A percentile compares a stretch with the other conserved stretches of the same genome.
phyloP scores from a whole-genome alignment of 495 filamentous ascomycete genomes.

The Hypoxylon cercidicola region DNA sequence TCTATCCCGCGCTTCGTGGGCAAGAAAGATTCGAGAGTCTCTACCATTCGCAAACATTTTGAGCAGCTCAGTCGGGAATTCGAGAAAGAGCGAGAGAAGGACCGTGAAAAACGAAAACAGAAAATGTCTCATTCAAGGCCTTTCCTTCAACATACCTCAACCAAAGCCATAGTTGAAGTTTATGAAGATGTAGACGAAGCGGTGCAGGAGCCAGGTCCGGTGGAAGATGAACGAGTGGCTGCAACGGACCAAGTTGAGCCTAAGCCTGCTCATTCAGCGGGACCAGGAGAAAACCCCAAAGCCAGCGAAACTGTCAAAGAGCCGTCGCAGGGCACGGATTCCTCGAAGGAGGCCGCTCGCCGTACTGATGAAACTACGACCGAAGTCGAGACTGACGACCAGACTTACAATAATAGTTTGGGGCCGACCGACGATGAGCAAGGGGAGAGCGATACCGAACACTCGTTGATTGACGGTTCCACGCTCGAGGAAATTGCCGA shows the following conservation, averaged over 20 bases:
- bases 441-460: slow-evolving; percentile 77
- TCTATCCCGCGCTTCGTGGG: slow-evolving; percentile 88
- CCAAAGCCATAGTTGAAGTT: slow-evolving; percentile 94
- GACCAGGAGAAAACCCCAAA: slow-evolving; percentile 43
- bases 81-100: slow-evolving; percentile 90
- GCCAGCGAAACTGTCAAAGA: slow-evolving; percentile 13
- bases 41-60: slow-evolving; percentile 90
- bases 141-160: slow-evolving; percentile 85
- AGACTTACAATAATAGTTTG: slow-evolving; percentile 58
- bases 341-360: slow-evolving; percentile 9
- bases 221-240: slow-evolving; percentile 66
- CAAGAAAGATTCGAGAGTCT: slow-evolving; percentile 78
- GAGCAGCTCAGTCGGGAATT: slow-evolving; percentile 97
- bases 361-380: slow-evolving; percentile 54
- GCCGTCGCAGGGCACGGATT: slow-evolving; percentile 1
- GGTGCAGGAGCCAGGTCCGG: slow-evolving; percentile 82
- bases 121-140: slow-evolving; percentile 82
- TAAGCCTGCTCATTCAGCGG: slow-evolving; percentile 42
- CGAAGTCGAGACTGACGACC: slow-evolving; percentile 62
- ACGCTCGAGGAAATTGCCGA: slow-evolving; percentile 66
- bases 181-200: slow-evolving; percentile 93
- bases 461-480: slow-evolving; percentile 67
- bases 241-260: slow-evolving; percentile 45
- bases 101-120: slow-evolving; percentile 83
- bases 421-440: slow-evolving; percentile 70